Evolutionary conservation across 148 eudicot species (phyloP), one percentile per base, ranked within the genome.

Genomic region (Nepenthes mirabilis): DNA sequence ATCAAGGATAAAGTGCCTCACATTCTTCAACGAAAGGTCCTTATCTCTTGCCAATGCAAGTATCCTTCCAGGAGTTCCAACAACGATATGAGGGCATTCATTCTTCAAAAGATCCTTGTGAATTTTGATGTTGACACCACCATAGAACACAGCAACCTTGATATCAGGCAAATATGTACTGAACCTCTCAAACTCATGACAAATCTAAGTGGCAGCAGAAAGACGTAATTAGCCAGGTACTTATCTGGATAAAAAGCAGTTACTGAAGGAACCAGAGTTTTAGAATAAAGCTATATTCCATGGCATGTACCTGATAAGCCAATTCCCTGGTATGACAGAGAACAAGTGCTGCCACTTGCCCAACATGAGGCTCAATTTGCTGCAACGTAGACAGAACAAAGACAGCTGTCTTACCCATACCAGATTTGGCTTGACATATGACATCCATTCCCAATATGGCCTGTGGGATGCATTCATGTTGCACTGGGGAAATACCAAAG

Each of bases 401-500:
- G 4, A 84, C 90, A 57, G 90, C 90, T 8, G 90, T 84, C 77
- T 84, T 84, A 57, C 90, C 90, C 90, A 84, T 84, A 57, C 90
- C 90, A 63, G 90, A 84, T 68, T 84, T 84, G 37, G 90, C 90
- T 79, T 84, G 90, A 73, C 90, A 84, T 58, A 84, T 81, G 59
- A 84, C 86, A 81, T 84, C 90, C 90, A 84, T 84, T 60, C 90
- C 90, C 75, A 84, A 77, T 34, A 81, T 84, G 59, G 90, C 90
- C 79, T 84, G 90, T 63, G 90, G 90, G 36, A 84, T 84, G 68
- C 90, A 84, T 66, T 84, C 90, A 47, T 84, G 90, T 84, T 84
- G 90, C 68, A 84, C 90, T 84, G 79, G 66, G 68, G 76, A 84
- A 78, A 75, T 73, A 71, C 76, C 80, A 84, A 84, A 81, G 34